Evolutionary conservation across 1,284 basidiomycete genomes (phyloP).

Genomic region (Cerrena zonata): DNA sequence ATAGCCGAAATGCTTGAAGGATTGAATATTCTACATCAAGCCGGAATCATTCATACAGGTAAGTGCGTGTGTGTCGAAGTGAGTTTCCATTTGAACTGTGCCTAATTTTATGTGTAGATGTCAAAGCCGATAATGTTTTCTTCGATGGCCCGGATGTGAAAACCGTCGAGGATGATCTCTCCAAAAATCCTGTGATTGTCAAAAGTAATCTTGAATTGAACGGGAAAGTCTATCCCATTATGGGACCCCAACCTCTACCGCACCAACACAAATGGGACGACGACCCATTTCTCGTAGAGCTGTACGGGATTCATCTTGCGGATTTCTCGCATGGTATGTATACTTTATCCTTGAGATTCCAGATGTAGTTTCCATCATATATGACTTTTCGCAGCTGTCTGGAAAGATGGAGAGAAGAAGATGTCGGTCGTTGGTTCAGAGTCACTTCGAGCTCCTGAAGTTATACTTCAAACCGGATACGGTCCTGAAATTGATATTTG

Average conservation of each 20-base stretch:
- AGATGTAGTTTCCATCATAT: not conserved
- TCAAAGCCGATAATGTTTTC: conserved; percentile 16
- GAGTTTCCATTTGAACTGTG: not conserved
- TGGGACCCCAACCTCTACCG: conserved; percentile 12
- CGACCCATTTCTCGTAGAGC: conserved; percentile 11
- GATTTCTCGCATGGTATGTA: conserved; percentile 14
- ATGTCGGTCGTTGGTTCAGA: conserved; percentile 9
- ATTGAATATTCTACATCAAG: conserved; percentile 10
- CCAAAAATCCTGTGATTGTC: conserved; percentile 1
- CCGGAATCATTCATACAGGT: conserved; percentile 16
- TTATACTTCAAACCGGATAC: conserved; percentile 13
- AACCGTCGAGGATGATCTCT: conserved; percentile 5
- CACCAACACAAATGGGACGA: conserved; percentile 7
- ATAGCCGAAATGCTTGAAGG: conserved; percentile 8
- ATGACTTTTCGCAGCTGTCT: not conserved
- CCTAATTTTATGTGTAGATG: conserved; percentile 4
- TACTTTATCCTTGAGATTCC: not conserved
- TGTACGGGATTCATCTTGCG: conserved; percentile 4
- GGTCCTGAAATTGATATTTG: conserved; percentile 17
- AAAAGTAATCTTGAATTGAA: conserved; percentile 8
- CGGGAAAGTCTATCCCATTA: conserved; percentile 8
- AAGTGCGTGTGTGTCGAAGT: not conserved
- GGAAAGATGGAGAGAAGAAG: conserved; percentile 13
- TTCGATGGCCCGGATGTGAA: conserved; percentile 9
- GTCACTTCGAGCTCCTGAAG: conserved; percentile 16